Evolutionary conservation across 495 filamentous ascomycete genomes (phyloP), one percentile per base, ranked within the genome.

Genomic region (Melanomma pulvis-pyrius): DNA sequence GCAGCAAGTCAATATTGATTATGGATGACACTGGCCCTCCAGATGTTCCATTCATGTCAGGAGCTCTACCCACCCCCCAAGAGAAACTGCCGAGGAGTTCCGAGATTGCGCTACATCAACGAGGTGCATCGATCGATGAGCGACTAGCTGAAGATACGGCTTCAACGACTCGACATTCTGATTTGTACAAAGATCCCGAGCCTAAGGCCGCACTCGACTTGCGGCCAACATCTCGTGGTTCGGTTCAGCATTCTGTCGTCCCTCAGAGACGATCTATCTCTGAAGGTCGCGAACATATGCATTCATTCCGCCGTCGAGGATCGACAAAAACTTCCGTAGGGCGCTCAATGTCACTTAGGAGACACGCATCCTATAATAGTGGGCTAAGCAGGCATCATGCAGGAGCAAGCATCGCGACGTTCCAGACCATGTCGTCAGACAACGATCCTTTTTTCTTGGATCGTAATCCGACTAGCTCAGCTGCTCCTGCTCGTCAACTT

Each of bases 1-100:
- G 90, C 7, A 96, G 91, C 75, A 84, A 90, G 66, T 96, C 92
- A 0, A 94, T 97, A 67, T 85, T 96, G 29, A 94, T 97, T 69
- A 86, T 96, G 17, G 90, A 97, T 72, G 89, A 88, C 57, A 88
- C 87, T 3, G 13, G 78, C 76, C 25, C 76, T 75, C 65, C 70
- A 47, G 32, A 41, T 21, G n/a, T 72, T 12, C 72, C 74, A 2
- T 51, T 63, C 49, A 68, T 71, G 62, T 63, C 64, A 19, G 68
- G 74, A n/a, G 71, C 70, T 17, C 54, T 75, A 34, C 63, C 71
- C 0, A 29, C 13, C 22, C 63, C 36, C 11, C 29, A 63, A 50
- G 29, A 21, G 15, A 24, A 57, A 24, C 41, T 22, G 24, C 15
- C 30, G 1, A 51, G 15, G n/a, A 32, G 6, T n/a, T 15, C 28